Conservation (phyloP, 192 early-diverging fungal genomes). For the Entomortierella parvispora region DNA sequence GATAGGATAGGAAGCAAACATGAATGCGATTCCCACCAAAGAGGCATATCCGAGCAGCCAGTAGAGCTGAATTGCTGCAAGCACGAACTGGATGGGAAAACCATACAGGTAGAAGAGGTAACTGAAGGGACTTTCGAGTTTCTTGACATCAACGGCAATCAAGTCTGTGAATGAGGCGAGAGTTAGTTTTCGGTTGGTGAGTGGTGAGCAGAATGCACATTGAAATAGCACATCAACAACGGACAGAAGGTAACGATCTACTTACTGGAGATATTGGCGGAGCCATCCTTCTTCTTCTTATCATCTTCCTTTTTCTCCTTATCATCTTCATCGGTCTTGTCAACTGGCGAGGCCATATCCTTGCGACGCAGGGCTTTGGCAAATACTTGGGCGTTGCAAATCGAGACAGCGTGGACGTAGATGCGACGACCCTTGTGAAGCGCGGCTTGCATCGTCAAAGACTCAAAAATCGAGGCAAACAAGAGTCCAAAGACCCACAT, state of each 20-base stretch:
- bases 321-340: constrained; percentile 14
- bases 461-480: constrained; percentile 47
- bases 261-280: constrained; percentile 43
- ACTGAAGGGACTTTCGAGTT: constrained; percentile 26
- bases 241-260: not conserved
- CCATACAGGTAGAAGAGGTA: constrained; percentile 58
- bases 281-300: constrained; percentile 9
- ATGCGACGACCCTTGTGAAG: constrained; percentile 72
- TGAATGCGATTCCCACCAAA: constrained; percentile 76
- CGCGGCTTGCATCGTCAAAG: constrained; percentile 57
- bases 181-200: constrained; percentile 3
- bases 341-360: constrained; percentile 50
- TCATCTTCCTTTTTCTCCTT: constrained; percentile 5
- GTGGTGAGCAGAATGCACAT: not conserved
- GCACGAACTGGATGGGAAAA: constrained; percentile 70
- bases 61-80: constrained; percentile 77
- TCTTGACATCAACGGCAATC: constrained; percentile 42
- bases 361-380: constrained; percentile 57
- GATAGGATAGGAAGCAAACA: constrained; percentile 71
- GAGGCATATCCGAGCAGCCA: constrained; percentile 83
- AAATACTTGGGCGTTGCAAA: constrained; percentile 56
- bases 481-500: constrained; percentile 68
- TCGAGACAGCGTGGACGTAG: constrained; percentile 60
- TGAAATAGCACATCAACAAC: not conserved
- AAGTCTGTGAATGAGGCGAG: constrained; percentile 17